A percentile compares a stretch with the other conserved stretches of the same genome.
Conservation (phyloP, 2,329 filamentous ascomycete species). For the Cytospora piceicola region DNA sequence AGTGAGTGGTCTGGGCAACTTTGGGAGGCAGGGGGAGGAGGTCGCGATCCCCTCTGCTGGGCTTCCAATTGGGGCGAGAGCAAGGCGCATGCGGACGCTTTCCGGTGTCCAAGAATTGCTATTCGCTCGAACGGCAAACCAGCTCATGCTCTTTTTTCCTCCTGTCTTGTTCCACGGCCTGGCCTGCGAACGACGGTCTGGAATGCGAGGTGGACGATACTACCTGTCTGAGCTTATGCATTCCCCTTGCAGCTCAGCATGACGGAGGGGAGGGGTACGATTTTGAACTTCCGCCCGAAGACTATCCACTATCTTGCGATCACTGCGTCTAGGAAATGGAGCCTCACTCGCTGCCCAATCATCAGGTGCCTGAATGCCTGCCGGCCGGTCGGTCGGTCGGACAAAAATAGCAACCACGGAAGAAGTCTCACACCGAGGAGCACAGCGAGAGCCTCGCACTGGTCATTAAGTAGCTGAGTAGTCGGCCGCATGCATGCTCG, state of each 20-base stretch:
- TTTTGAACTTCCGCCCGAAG: constrained; percentile 2
- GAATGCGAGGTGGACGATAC: neutral
- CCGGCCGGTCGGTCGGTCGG: constrained; percentile 6
- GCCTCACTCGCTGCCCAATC: constrained; percentile 1
- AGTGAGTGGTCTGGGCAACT: neutral
- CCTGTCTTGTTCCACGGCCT: no score
- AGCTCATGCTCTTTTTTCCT: constrained; percentile 3
- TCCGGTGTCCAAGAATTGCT: constrained; percentile 19
- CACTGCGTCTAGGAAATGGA: constrained; percentile 25
- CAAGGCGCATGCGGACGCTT: constrained; percentile 25
- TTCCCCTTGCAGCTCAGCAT: neutral
- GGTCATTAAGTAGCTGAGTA: neutral
- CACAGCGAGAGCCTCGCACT: constrained; percentile 3
- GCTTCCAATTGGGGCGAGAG: constrained; percentile 24
- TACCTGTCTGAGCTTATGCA: neutral
- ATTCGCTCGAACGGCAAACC: constrained; percentile 27
- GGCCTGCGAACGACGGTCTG: constrained; percentile 25
- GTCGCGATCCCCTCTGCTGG: constrained; percentile 11
- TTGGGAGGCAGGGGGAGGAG: neutral
- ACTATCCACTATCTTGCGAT: constrained; percentile 16
- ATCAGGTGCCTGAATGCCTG: constrained; percentile 5
- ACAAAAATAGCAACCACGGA: constrained; percentile 27
- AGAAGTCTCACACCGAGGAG: neutral
- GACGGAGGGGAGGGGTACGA: constrained; percentile 3
- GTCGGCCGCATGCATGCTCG: constrained; percentile 1